These are phyloP conservation scores for Sapria himalayana DNA, from an alignment of 345 rosid genomes.

Conservation along the genomic window DNA sequence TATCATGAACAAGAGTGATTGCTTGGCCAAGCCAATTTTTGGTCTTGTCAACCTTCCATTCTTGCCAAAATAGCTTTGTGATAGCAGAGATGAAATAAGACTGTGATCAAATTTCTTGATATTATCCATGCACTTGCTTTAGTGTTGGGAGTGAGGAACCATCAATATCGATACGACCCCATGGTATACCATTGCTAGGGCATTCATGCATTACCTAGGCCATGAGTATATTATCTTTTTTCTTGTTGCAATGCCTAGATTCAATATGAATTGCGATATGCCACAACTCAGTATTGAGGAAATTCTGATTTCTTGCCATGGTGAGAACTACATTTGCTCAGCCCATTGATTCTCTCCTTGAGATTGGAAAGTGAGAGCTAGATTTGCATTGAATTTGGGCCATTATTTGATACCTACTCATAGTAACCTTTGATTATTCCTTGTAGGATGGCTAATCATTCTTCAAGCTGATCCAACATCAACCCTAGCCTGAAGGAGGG, in stretches of 20 bases:
- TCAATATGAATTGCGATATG: conserved; percentile 71
- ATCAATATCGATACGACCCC: conserved; percentile 81
- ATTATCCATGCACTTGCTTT: conserved; percentile 52
- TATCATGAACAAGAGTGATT: conserved; percentile 58
- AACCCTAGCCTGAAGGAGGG: conserved; percentile 76
- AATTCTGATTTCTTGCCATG: conserved; percentile 58
- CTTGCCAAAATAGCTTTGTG: conserved; percentile 80
- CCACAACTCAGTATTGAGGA: conserved; percentile 62
- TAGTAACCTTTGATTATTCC: conserved; percentile 46
- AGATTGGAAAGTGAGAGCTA: conserved; percentile 69
- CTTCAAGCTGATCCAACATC: conserved; percentile 92
- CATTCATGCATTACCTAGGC: conserved; percentile 90
- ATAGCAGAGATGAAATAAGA: conserved; percentile 64
- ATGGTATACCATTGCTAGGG: conserved; percentile 65
- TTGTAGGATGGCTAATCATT: conserved; percentile 35
- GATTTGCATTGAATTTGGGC: conserved; percentile 40
- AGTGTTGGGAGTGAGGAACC: conserved; percentile 63
- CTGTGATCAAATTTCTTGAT: conserved; percentile 60
- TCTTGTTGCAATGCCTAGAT: conserved; percentile 52
- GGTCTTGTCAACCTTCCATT: conserved; percentile 80
- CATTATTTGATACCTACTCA: conserved; percentile 45
- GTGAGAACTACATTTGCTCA: conserved; percentile 61
- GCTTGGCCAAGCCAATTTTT: conserved; percentile 60
- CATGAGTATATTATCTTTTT: conserved; percentile 66
- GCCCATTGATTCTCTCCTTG: conserved; percentile 56